These are phyloP conservation scores for Biscutella laevigata DNA, from an alignment of 441 rosid species.

Conservation along the genomic window DNA sequence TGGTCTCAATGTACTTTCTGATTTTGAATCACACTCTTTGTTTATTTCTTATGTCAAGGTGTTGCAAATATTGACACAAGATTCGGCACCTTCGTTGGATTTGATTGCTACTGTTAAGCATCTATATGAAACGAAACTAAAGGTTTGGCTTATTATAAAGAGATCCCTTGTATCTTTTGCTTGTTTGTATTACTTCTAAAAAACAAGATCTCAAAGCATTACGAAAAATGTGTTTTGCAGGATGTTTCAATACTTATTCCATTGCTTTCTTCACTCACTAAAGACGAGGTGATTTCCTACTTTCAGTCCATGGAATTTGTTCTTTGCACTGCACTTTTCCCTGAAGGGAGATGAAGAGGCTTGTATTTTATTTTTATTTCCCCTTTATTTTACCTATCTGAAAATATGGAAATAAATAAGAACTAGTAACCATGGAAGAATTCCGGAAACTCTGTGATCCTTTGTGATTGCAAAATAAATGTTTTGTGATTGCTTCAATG, in stretches of 20 bases:
- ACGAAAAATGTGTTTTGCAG: conserved; percentile 38
- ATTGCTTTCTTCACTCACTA: conserved; percentile 87
- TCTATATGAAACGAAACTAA: conserved; percentile 86
- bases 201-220: conserved; percentile 11
- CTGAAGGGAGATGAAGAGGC: conserved; percentile 10
- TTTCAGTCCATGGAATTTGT: conserved; percentile 8
- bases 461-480: background rate
- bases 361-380: background rate
- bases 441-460: background rate
- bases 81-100: conserved; percentile 63
- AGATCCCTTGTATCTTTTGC: conserved; percentile 4
- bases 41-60: conserved; percentile 48
- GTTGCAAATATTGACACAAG: conserved; percentile 91
- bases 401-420: conserved; percentile 2
- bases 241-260: conserved; percentile 96
- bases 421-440: conserved; percentile 8
- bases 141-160: conserved; percentile 41
- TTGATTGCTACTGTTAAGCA: conserved; percentile 90
- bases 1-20: conserved; percentile 4
- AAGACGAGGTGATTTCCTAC: conserved; percentile 61
- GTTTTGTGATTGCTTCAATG: background rate
- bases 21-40: conserved; percentile 21
- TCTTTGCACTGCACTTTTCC: conserved; percentile 1
- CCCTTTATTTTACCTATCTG: background rate
- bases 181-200: conserved; percentile 4